Conservation (phyloP, 306 rosid genomes). For the Betula pendula region DNA sequence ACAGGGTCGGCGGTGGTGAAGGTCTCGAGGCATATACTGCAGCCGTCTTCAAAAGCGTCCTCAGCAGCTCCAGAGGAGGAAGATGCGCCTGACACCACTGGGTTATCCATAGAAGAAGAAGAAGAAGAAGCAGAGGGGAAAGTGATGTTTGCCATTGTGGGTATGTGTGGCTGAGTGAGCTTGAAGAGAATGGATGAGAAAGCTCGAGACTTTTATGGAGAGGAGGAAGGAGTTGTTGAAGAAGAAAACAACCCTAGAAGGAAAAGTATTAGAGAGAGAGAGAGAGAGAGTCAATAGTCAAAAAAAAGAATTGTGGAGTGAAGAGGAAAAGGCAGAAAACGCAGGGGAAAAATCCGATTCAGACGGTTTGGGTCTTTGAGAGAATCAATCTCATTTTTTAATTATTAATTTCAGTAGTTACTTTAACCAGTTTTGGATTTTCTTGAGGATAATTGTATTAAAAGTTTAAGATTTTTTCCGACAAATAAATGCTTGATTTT, state of each 20-base stretch:
- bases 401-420: not conserved
- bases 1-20: conserved; percentile 67
- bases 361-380: conserved; percentile 48
- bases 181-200: not conserved
- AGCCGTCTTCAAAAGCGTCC: conserved; percentile 64
- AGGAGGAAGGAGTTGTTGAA: conserved; percentile 10
- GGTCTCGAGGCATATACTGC: conserved; percentile 86
- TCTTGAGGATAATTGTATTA: too few relatives aligned
- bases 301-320: conserved; percentile 35
- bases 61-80: conserved; percentile 41
- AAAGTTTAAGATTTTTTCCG: too few relatives aligned
- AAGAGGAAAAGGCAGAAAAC: conserved; percentile 29
- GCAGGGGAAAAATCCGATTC: conserved; percentile 54
- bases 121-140: conserved; percentile 34
- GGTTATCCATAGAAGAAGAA: conserved; percentile 22
- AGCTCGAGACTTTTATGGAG: conserved; percentile 3
- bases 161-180: conserved; percentile 6
- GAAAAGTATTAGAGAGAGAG: conserved; percentile 6
- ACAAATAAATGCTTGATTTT: too few relatives aligned
- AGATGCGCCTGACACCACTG: conserved; percentile 37
- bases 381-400: conserved; percentile 44
- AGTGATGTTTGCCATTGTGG: conserved; percentile 45
- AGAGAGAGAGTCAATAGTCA: conserved; percentile 36
- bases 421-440: not conserved
- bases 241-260: conserved; percentile 52